These are phyloP conservation scores for Euclidium syriacum DNA, from an alignment of 345 rosid species.

Conservation along the genomic window DNA sequence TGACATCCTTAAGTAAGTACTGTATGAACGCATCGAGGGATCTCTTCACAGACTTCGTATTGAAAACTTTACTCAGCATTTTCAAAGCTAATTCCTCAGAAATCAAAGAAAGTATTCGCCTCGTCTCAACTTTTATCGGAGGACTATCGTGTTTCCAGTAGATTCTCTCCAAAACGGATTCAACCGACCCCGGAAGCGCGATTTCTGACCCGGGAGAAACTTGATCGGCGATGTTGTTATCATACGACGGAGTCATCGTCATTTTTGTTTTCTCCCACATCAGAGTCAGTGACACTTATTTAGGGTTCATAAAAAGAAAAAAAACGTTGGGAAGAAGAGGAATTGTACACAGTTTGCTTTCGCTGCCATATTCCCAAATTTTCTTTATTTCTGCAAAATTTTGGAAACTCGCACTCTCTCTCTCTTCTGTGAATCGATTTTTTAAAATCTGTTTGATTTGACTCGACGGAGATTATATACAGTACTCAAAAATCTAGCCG, in stretches of 20 bases:
- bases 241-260: not conserved
- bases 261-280: no score
- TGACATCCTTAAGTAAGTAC: not conserved
- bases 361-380: no score
- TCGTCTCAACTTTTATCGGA: constrained; percentile 23
- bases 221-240: not conserved
- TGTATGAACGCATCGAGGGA: constrained; percentile 25
- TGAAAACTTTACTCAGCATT: constrained; percentile 15
- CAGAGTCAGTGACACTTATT: no score
- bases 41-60: rapidly evolving
- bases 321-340: no score
- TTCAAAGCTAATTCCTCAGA: constrained; percentile 35
- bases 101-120: constrained; percentile 26
- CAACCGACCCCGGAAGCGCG: constrained; percentile 34
- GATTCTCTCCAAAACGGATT: constrained; percentile 33
- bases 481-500: no score
- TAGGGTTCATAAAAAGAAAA: no score
- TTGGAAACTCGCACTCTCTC: no score
- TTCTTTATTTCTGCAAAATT: no score
- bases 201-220: constrained; percentile 15
- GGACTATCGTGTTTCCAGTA: constrained; percentile 27
- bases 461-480: no score
- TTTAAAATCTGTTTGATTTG: no score
- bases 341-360: no score
- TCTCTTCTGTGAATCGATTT: no score